Evolutionary conservation across 2,329 filamentous ascomycete species (phyloP).

Genomic region (Parastagonospora avenae): DNA sequence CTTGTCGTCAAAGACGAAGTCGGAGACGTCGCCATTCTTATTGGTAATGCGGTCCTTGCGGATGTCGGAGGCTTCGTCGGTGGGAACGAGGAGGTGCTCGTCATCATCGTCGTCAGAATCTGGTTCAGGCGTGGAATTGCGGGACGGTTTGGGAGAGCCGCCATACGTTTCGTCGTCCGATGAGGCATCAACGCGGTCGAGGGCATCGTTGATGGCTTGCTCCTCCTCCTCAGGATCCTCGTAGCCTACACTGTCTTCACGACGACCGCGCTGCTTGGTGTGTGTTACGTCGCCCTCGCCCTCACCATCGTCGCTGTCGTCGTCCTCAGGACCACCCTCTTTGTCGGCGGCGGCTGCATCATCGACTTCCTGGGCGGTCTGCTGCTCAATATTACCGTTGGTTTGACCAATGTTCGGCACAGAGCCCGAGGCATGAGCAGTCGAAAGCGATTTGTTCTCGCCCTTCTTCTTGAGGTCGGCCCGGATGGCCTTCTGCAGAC

Average conservation of each 20-base stretch:
- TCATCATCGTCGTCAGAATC: conserved; percentile 35
- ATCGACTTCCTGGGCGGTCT: conserved; percentile 49
- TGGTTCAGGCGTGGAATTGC: conserved; percentile 38
- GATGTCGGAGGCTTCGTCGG: conserved; percentile 37
- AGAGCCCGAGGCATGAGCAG: conserved; percentile 59
- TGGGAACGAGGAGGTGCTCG: conserved; percentile 23
- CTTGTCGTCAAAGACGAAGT: conserved; percentile 79
- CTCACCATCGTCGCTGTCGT: conserved; percentile 72
- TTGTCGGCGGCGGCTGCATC: conserved; percentile 36
- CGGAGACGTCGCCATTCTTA: conserved; percentile 66
- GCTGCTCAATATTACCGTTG: conserved; percentile 60
- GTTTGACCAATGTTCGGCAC: conserved; percentile 76
- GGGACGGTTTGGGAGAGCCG: conserved; percentile 49
- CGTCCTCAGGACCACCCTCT: conserved; percentile 66
- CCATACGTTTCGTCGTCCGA: conserved; percentile 59
- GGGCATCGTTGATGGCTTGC: conserved; percentile 69
- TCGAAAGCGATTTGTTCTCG: conserved; percentile 60
- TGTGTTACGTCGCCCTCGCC: conserved; percentile 64
- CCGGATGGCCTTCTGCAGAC: conserved; percentile 71
- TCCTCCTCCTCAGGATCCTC: conserved; percentile 94
- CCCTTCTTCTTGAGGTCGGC: conserved; percentile 81
- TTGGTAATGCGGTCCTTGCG: conserved; percentile 50
- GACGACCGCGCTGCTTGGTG: conserved; percentile 76
- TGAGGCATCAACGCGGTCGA: conserved; percentile 62
- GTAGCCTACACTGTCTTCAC: conserved; percentile 82